phyloP scores from a whole-genome alignment of 1,284 basidiomycete genomes.

The Rhodotorula sp. region DNA sequence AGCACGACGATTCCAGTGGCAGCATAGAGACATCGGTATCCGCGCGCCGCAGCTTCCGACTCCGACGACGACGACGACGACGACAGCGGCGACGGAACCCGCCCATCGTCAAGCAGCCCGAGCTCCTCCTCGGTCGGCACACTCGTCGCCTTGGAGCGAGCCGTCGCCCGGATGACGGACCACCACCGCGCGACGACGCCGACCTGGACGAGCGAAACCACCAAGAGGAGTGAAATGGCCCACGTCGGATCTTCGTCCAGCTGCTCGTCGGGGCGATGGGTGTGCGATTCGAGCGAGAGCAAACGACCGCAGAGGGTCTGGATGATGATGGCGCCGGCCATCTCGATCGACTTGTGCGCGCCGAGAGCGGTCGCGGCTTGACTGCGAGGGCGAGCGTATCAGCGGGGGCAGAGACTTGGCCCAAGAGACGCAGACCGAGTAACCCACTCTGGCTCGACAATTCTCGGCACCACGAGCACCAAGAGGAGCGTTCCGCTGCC shows the following conservation, averaged over 20 bases:
- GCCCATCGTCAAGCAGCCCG: neutral
- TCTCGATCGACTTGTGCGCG: slow-evolving; percentile 34
- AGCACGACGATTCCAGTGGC: neutral
- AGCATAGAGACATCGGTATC: neutral
- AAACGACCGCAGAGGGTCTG: slow-evolving; percentile 22
- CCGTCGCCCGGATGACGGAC: neutral
- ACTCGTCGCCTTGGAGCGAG: neutral
- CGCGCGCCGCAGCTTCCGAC: neutral
- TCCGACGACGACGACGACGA: neutral
- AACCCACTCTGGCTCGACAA: slow-evolving; percentile 26
- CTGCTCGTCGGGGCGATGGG: too few species aligned
- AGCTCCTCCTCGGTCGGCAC: neutral
- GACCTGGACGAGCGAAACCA: slow-evolving; percentile 12
- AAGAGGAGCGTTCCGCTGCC: slow-evolving; percentile 30
- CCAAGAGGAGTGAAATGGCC: slow-evolving; percentile 3
- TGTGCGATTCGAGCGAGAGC: slow-evolving; percentile 2
- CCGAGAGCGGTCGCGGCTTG: slow-evolving; percentile 31
- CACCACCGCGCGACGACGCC: slow-evolving; percentile 15
- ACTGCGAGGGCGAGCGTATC: neutral
- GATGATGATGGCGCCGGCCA: slow-evolving; percentile 32
- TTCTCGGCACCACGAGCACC: slow-evolving; percentile 34
- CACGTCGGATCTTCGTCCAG: neutral
- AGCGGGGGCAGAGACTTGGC: neutral
- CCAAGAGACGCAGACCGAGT: neutral
- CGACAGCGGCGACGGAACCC: too few species aligned